Evolutionary conservation across 2,329 filamentous ascomycete genomes (phyloP).

Genomic region (Monosporascus sp.): DNA sequence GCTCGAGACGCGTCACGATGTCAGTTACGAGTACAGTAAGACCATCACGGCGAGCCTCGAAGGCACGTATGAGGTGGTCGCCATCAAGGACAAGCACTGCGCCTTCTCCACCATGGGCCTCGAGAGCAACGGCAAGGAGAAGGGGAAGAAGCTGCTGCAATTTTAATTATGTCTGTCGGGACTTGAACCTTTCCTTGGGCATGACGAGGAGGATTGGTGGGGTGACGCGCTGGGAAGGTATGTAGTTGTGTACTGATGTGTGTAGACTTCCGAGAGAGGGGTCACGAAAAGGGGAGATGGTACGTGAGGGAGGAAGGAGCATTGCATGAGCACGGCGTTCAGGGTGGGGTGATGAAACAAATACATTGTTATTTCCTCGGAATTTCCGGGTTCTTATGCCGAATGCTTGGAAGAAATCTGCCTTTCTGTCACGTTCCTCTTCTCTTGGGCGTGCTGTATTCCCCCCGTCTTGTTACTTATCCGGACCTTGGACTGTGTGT

Average conservation of each 20-base stretch:
- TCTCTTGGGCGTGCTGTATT: too few species aligned
- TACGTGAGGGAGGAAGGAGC: slow-evolving; percentile 1
- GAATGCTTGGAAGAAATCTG: slow-evolving; percentile 1
- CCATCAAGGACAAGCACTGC: slow-evolving; percentile 91
- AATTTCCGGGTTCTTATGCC: too few species aligned
- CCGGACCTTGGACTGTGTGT: too few species aligned
- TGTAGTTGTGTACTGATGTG: not conserved
- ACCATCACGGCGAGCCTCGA: slow-evolving; percentile 82
- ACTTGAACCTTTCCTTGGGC: not conserved
- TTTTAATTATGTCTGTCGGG: slow-evolving; percentile 4
- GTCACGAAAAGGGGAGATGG: not conserved
- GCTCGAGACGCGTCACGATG: slow-evolving; percentile 85
- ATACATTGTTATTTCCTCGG: not conserved
- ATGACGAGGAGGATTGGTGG: not conserved
- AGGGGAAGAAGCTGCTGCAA: slow-evolving; percentile 35
- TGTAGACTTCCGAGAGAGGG: not conserved
- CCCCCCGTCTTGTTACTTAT: too few species aligned
- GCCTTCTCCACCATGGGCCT: slow-evolving; percentile 72
- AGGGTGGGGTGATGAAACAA: not conserved
- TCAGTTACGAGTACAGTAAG: slow-evolving; percentile 77
- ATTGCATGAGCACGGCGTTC: slow-evolving; percentile 29
- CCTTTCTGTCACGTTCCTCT: slow-evolving; percentile 2
- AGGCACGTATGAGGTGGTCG: slow-evolving; percentile 94
- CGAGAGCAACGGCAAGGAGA: slow-evolving; percentile 40
- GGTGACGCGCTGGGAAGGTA: not conserved